Conservation (phyloP, 306 rosid species). For the Senna tora region DNA sequence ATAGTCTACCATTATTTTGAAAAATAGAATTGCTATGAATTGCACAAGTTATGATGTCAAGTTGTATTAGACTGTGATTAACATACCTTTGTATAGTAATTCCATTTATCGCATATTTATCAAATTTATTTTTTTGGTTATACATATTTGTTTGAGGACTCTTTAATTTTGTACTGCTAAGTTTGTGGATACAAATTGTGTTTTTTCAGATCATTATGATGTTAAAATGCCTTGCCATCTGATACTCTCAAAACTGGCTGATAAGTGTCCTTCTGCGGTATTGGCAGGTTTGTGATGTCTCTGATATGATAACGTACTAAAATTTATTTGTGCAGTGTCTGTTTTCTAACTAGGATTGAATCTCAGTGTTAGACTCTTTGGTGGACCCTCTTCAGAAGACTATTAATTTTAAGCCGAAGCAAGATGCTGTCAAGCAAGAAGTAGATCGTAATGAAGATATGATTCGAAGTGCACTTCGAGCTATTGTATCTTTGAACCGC, state of each 20-base stretch:
- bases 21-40: background rate
- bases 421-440: conserved; percentile 98
- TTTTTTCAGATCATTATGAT: conserved; percentile 88
- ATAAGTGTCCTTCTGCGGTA: conserved; percentile 95
- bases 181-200: background rate
- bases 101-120: background rate
- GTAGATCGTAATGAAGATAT: conserved; percentile 99
- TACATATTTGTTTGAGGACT: conserved; percentile 15
- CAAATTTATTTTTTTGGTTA: background rate
- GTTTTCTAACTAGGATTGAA: conserved; percentile 33
- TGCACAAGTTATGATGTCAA: conserved; percentile 2
- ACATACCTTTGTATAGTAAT: background rate
- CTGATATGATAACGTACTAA: conserved; percentile 22
- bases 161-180: background rate
- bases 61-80: background rate
- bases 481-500: conserved; percentile 91
- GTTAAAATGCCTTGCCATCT: conserved; percentile 99
- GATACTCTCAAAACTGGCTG: conserved; percentile 94
- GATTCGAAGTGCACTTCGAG: conserved; percentile 99
- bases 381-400: conserved; percentile 99
- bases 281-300: conserved; percentile 73
- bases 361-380: conserved; percentile 89
- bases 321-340: conserved; percentile 16
- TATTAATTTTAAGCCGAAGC: conserved; percentile 93
- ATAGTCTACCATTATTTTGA: background rate